phyloP scores from a whole-genome alignment of 2,329 filamentous ascomycete species.

The Teratosphaeria destructans region DNA sequence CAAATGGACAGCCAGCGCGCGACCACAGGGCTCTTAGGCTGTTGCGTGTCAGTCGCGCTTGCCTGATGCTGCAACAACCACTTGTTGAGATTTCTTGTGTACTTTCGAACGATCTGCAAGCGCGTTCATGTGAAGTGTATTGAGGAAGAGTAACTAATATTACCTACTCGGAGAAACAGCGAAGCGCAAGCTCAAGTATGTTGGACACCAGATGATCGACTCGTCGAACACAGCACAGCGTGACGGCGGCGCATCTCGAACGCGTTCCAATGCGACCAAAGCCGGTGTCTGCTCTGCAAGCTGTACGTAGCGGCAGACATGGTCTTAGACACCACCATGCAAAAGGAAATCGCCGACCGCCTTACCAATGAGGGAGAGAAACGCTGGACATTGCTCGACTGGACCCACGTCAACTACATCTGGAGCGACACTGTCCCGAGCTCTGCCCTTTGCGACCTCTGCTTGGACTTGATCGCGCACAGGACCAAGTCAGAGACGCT shows the following conservation, averaged over 20 bases:
- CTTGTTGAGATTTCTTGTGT: neutral
- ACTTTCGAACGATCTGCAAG: too few species aligned
- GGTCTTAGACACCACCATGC: neutral
- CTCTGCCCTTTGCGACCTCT: neutral
- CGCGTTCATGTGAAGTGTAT: too few species aligned
- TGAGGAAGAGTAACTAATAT: too few species aligned
- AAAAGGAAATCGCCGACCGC: neutral
- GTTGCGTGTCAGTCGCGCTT: neutral
- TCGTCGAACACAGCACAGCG: neutral
- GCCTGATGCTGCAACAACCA: neutral
- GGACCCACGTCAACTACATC: neutral
- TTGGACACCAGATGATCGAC: neutral
- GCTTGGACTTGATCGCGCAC: neutral
- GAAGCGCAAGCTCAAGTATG: neutral
- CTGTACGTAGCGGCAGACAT: neutral
- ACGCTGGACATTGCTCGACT: neutral
- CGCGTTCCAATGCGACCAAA: neutral
- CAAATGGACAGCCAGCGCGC: neutral
- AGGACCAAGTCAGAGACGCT: neutral
- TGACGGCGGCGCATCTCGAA: neutral
- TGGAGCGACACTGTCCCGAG: neutral
- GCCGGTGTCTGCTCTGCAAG: neutral
- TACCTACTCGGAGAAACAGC: too few species aligned
- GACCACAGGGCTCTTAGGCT: neutral
- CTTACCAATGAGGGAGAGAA: neutral